Evolutionary conservation across 345 rosid genomes (phyloP), one percentile per base, ranked within the genome.

Genomic region (Carallia pectinifolia): DNA sequence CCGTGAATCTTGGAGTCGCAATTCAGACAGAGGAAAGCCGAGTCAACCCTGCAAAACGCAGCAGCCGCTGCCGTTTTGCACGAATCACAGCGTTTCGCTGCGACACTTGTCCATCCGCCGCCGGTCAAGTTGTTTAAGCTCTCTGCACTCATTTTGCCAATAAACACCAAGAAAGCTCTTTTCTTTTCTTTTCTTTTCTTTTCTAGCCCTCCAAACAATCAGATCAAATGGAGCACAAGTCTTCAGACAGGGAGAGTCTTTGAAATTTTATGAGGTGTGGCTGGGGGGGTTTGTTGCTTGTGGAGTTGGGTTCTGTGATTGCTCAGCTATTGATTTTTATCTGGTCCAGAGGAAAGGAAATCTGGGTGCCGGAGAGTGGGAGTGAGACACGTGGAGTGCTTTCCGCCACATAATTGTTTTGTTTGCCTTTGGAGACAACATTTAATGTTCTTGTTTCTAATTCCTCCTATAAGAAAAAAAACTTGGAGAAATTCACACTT

Each of bases 11-110:
- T 74, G 54, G 71, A 55, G 66, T 78, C 82, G 72, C 82, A 80
- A 29, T 23, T 58, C 19, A 83, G 68, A 68, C 86, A 83, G 33
- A 83, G 68, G 39, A 73, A 83, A 30, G 84, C 82, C 0, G 75
- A 64, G 70, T 83, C 82, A 40, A 68, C 77, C 52, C 71, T 16
- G 79, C 84, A 80, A 61, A 72, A 83, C 31, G 69, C 78, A 6
- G 81, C 71, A 0, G 86, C 78, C 0, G 79, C 67, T 0, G 73
- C 73, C 29, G 75, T 62, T 67, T 76, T 70, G 77, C 86, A 80
- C 56, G 74, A 65, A 76, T 83, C 84, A 34, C 84, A 80, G 60
- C 80, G 84, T 63, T 68, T 71, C 2, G 82, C 73, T 10, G 67
- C 37, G 8, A 40, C 54, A 17, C 34, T 19, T 53, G 27, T 63